These are phyloP conservation scores for Chaetothyriales sp. DNA, from an alignment of 2,329 filamentous ascomycete genomes.

Conservation along the genomic window DNA sequence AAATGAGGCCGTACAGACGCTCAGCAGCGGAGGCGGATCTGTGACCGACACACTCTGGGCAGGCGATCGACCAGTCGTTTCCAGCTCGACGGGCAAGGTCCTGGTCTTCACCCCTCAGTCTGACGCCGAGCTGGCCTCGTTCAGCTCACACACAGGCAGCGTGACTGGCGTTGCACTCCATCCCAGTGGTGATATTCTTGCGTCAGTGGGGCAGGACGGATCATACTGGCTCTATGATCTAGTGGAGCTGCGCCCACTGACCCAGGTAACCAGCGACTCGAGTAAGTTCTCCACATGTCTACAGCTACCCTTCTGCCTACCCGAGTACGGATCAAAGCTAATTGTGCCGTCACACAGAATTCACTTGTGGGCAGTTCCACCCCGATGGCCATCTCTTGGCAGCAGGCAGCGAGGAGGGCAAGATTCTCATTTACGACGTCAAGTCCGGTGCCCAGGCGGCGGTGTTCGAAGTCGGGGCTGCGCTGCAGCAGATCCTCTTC, in stretches of 20 bases:
- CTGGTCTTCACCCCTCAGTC: constrained; percentile 54
- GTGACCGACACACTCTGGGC: constrained; percentile 48
- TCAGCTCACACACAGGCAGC: constrained; percentile 70
- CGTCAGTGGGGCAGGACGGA: constrained; percentile 81
- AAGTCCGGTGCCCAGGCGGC: constrained; percentile 64
- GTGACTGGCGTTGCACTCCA: constrained; percentile 66
- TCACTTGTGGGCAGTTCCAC: constrained; percentile 73
- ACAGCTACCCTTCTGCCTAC: background rate
- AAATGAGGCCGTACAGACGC: constrained; percentile 55
- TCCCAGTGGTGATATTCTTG: constrained; percentile 66
- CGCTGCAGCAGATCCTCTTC: constrained; percentile 65
- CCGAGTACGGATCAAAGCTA: background rate
- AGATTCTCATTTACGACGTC: constrained; percentile 79
- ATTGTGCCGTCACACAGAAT: constrained; percentile 33
- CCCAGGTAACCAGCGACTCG: constrained; percentile 64
- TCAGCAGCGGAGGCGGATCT: constrained; percentile 35
- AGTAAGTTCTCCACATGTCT: no score
- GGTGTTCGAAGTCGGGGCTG: constrained; percentile 48
- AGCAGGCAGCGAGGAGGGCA: constrained; percentile 61
- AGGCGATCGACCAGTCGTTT: constrained; percentile 53
- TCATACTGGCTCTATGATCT: constrained; percentile 84
- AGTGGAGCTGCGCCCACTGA: constrained; percentile 48
- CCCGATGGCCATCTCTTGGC: constrained; percentile 92
- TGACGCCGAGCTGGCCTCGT: constrained; percentile 51
- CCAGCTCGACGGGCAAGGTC: constrained; percentile 59